Base-by-base conservation (phyloP, 2,329 filamentous ascomycete species). In the Cladophialophora immunda region DNA sequence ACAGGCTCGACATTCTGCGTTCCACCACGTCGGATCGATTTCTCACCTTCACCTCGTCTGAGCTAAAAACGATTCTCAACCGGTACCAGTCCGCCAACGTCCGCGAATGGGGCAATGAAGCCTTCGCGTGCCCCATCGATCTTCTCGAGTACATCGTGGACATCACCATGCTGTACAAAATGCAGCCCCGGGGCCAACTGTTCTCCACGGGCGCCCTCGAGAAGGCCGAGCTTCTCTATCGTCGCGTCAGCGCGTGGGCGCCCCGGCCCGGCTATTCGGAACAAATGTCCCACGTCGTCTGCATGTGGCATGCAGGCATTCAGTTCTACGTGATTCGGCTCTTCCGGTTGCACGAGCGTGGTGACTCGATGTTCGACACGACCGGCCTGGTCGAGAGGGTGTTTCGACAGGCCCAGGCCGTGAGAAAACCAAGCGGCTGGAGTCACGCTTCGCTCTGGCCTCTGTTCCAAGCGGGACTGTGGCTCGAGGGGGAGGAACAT, bases 101-200 rank as follows among this genome's bases (percentile, higher is more conserved):
- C 25, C 58, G 58, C n/a, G 58, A 61, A 38, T 61, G 58, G 58
- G 58, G 58, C 45, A 50, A 61, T 41, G 58, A 61, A 19, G 58
- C 58, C 45, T 61, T 61, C 58, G 58, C 58, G 17, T 61, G 58
- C 32, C 58, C 58, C 25, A 63, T 63, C 60, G 60, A 63, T 32
- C 52, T 56, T 17, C 60, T 63, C 50, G 60, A 63, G 41, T 58
- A 63, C 60, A 58, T 63, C 36, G 52, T 63, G 27, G 54, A 63
- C 52, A n/a, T 54, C 15, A 61, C 58, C 22, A 41, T 61, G n/a
- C 58, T 61, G 9, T 61, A 61, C 58, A 61, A 61, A 29, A 34
- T 61, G 25, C 58, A 61, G 45, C 58, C 58, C 2, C 58, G 58
- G 4, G 58, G 58, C 4, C 58, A 32, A n/a, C 45, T 61, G 7